A percentile compares a stretch with the other conserved stretches of the same genome.
Evolutionary conservation across 257 asterid genomes (phyloP).

Genomic region (Nicotiana attenuata): DNA sequence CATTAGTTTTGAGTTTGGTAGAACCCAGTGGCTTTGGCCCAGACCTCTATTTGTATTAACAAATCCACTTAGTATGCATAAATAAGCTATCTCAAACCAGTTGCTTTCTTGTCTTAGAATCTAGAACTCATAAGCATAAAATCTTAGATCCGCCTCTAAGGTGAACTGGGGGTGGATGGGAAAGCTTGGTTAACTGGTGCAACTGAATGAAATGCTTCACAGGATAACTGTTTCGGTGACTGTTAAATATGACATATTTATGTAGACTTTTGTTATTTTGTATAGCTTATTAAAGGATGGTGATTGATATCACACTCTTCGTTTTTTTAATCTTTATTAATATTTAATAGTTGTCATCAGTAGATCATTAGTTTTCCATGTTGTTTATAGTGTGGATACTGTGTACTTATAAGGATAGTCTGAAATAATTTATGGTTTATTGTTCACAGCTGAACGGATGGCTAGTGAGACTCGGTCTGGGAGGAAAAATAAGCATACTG

Average conservation of each 20-base stretch:
- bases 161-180: not conserved
- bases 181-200: not conserved
- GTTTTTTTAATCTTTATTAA: not conserved
- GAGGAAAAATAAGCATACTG: conserved; percentile 25
- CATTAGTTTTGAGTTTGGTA: no score
- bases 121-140: no score
- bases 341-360: not conserved
- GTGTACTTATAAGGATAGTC: not conserved
- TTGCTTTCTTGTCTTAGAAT: no score
- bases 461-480: conserved; percentile 16
- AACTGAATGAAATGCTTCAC: conserved; percentile 1
- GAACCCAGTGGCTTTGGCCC: no score
- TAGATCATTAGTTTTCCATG: not conserved
- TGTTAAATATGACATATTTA: not conserved
- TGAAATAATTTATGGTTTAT: not conserved
- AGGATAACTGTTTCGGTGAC: not conserved
- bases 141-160: not conserved
- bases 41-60: no score
- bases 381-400: not conserved
- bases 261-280: not conserved
- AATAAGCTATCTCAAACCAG: no score
- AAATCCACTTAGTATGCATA: no score
- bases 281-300: not conserved
- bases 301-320: not conserved
- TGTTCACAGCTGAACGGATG: conserved; percentile 8